Base-by-base conservation (phyloP, 2,329 filamentous ascomycete genomes). In the Botrytis tulipae region DNA sequence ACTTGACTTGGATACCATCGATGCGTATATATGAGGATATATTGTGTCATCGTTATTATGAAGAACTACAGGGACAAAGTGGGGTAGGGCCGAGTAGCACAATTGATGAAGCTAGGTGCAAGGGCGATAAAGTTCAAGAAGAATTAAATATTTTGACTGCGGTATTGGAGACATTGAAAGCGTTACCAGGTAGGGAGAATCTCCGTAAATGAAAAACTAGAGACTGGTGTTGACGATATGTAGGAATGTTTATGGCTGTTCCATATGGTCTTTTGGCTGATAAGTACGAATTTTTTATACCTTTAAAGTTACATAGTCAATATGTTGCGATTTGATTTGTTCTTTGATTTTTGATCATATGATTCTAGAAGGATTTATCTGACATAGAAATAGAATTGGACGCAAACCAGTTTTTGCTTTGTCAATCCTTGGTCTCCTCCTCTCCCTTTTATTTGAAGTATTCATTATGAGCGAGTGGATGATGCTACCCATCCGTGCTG, bases 241-340 rank as follows among this genome's bases (percentile, higher is more conserved):
- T 67, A 72, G 80, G 80, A 60, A 76, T 82, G 70, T 59, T 82
- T n/a, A 78, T 78, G 2, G 81, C 82, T 0, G 76, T 84, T 62
- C 80, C 82, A 1, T 84, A 83, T 80, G 82, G 82, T 20, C 77
- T 83, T 8, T 78, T 82, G 3, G 82, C 82, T 14, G 83, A 84
- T 76, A 80, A 80, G 80, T 82, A 71, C 75, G 80, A 35, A 1
- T 32, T 48, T n/a, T n/a, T 18, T 51, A 59, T n/a, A n/a, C 12
- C 18, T 40, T 2, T 3, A 18, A 42, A 29, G 6, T 60, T 37
- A 9, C 4, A 70, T 12, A 1, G 14, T 35, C 29, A 67, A 16
- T 12, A 12, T 67, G 35, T 32, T 22, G 12, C 35, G 9, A 62
- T n/a, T 61, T n/a, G 6, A 18, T 7, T 29, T 16, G 25, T 29